phyloP scores from a whole-genome alignment of 83 land plant genomes.

The Diphasiastrum complanatum region DNA sequence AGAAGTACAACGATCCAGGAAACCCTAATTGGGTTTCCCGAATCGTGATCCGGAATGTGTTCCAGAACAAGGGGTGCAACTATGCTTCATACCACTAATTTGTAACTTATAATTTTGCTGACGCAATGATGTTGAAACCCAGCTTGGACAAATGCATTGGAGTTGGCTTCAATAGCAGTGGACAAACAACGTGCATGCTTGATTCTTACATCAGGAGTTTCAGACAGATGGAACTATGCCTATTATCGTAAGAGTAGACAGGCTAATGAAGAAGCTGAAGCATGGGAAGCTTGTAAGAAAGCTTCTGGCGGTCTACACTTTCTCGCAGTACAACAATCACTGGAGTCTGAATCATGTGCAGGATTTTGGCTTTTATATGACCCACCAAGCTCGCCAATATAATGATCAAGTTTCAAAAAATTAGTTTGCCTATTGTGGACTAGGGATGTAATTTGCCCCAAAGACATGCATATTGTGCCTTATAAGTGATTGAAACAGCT shows the following conservation, averaged over 20 bases:
- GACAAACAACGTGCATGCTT: conserved; percentile 51
- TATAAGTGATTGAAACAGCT: no score
- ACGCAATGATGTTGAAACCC: conserved; percentile 6
- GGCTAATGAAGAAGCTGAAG: conserved; percentile 75
- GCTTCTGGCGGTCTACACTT: conserved; percentile 89
- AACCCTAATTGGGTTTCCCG: no score
- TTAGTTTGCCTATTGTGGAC: no score
- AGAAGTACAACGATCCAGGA: no score
- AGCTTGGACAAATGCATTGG: conserved; percentile 98
- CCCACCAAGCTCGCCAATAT: conserved; percentile 73
- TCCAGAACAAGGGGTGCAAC: no score
- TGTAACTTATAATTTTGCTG: neutral
- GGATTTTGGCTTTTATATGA: conserved; percentile 92
- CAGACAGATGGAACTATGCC: conserved; percentile 78
- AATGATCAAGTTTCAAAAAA: no score
- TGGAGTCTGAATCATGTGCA: conserved; percentile 81
- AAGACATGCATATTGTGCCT: no score
- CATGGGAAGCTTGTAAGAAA: conserved; percentile 94
- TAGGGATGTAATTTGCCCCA: no score
- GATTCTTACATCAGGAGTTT: conserved; percentile 72
- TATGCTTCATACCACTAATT: no score
- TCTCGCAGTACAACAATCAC: conserved; percentile 76
- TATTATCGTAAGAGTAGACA: conserved; percentile 58
- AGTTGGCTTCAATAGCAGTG: conserved; percentile 64
- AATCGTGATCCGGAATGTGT: no score